These are phyloP conservation scores for Thalassiosira sp. DNA, from an alignment of 352 stramenopile genomes.

Conservation along the genomic window DNA sequence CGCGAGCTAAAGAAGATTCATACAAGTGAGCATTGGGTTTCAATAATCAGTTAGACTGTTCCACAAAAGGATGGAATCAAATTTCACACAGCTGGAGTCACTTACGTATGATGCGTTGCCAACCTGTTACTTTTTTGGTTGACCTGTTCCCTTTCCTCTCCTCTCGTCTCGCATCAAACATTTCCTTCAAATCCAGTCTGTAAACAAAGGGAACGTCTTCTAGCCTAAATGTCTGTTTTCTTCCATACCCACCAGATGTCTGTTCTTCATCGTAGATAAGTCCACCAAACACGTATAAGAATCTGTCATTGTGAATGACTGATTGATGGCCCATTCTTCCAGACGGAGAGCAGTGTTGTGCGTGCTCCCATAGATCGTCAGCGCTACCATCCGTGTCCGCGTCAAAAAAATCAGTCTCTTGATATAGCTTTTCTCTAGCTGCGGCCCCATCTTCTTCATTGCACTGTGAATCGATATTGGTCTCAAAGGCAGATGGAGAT, in stretches of 20 bases:
- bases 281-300: conserved; percentile 67
- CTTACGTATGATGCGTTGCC: conserved; percentile 48
- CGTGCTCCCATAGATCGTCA: conserved; percentile 33
- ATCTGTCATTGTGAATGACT: conserved; percentile 38
- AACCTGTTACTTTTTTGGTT: conserved; percentile 30
- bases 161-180: conserved; percentile 27
- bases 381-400: neutral
- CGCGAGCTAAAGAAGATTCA: conserved; percentile 11
- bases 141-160: neutral
- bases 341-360: conserved; percentile 25
- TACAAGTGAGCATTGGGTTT: too few relatives aligned
- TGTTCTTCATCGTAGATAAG: conserved; percentile 56
- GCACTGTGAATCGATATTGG: conserved; percentile 23
- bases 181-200: conserved; percentile 50
- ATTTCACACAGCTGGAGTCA: neutral
- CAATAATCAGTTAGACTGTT: neutral
- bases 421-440: conserved; percentile 33
- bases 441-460: conserved; percentile 16
- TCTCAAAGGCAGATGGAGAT: conserved; percentile 10
- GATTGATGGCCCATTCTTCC: conserved; percentile 57
- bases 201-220: conserved; percentile 59
- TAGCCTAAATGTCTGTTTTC: conserved; percentile 44
- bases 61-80: neutral
- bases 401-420: conserved; percentile 34
- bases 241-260: conserved; percentile 6